Evolutionary conservation across 2,329 filamentous ascomycete species (phyloP).

Genomic region (Penicillium thymicola): DNA sequence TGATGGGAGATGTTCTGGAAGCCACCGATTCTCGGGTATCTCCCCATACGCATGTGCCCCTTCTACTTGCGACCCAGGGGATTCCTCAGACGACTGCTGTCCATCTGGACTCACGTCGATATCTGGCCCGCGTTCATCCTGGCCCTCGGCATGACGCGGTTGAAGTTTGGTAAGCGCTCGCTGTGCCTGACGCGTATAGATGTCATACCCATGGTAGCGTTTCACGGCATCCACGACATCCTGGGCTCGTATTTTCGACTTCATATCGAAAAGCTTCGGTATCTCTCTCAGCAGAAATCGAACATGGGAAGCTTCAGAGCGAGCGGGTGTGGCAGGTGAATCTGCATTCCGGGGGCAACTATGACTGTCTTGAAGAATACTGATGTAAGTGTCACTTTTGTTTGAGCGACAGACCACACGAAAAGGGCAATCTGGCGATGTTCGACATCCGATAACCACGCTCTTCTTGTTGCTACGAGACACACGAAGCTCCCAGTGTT

Average conservation of each 20-base stretch:
- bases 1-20: constrained; percentile 28
- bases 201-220: constrained; percentile 42
- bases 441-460: constrained; percentile 42
- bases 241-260: constrained; percentile 35
- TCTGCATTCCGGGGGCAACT: constrained; percentile 34
- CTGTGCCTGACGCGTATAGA: constrained; percentile 40
- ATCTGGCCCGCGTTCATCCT: constrained; percentile 22
- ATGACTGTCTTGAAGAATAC: constrained; percentile 39
- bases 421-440: constrained; percentile 38
- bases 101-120: constrained; percentile 26
- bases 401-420: constrained; percentile 42
- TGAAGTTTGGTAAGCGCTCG: constrained; percentile 38
- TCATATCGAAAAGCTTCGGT: constrained; percentile 41
- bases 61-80: constrained; percentile 27
- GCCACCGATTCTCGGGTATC: constrained; percentile 33
- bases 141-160: constrained; percentile 25
- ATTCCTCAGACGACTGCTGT: constrained; percentile 25
- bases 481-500: constrained; percentile 42
- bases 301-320: constrained; percentile 41
- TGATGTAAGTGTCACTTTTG: constrained; percentile 42
- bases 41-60: constrained; percentile 25
- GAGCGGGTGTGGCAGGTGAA: constrained; percentile 34
- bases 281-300: constrained; percentile 39
- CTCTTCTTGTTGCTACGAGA: constrained; percentile 42
- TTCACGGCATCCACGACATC: constrained; percentile 42